phyloP scores from a whole-genome alignment of 1,139 yeast genomes.

The Protomyces macrosporus region DNA sequence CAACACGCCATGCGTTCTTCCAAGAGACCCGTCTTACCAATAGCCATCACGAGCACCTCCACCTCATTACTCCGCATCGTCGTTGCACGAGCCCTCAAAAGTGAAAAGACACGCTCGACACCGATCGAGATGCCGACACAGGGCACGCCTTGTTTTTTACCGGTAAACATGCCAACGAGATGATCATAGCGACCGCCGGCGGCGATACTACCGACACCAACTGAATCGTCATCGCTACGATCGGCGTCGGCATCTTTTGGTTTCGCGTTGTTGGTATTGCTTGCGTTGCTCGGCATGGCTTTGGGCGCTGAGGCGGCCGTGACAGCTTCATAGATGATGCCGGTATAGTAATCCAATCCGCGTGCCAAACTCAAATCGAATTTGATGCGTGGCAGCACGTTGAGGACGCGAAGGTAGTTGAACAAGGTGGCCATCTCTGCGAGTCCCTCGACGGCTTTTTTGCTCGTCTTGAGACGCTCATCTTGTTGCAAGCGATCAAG shows the following conservation, averaged over 20 bases:
- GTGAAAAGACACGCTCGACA: conserved; percentile 86
- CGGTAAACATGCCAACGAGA: conserved; percentile 92
- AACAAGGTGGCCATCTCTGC: conserved; percentile 71
- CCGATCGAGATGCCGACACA: conserved; percentile 97
- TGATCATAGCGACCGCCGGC: conserved; percentile 98
- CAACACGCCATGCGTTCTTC: conserved; percentile 86
- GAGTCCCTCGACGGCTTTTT: conserved; percentile 72
- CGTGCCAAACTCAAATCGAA: conserved; percentile 93
- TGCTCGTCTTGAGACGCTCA: conserved; percentile 55
- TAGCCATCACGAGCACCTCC: conserved; percentile 93
- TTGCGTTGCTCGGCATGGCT: conserved; percentile 45
- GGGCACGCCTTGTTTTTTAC: conserved; percentile 74
- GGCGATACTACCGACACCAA: conserved; percentile 96
- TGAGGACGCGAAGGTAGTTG: conserved; percentile 75
- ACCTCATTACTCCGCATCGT: conserved; percentile 66
- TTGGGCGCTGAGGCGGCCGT: conserved; percentile 85
- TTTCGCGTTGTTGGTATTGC: conserved; percentile 41
- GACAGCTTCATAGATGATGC: conserved; percentile 91
- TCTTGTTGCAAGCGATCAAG: conserved; percentile 53
- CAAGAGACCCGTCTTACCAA: conserved; percentile 89
- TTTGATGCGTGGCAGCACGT: conserved; percentile 54
- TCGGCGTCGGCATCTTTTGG: conserved; percentile 60
- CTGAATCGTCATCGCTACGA: conserved; percentile 72
- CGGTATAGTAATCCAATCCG: conserved; percentile 96
- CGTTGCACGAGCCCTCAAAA: conserved; percentile 71